These are phyloP conservation scores for Piedraia hortae DNA, from an alignment of 2,329 filamentous ascomycete species.

Conservation along the genomic window DNA sequence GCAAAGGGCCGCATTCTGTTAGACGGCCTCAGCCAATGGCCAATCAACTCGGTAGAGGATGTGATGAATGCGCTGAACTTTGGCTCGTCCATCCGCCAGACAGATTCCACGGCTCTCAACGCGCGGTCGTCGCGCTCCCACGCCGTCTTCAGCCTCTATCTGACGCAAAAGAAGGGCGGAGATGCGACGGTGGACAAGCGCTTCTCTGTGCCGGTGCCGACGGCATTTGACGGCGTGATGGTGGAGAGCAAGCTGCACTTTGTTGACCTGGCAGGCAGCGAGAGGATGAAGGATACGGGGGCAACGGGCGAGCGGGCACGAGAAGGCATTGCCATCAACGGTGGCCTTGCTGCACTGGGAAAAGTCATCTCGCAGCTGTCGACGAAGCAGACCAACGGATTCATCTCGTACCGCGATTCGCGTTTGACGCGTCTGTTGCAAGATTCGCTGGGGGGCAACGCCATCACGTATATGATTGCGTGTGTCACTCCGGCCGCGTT, in stretches of 20 bases:
- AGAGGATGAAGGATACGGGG: constrained; percentile 87
- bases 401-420: constrained; percentile 97
- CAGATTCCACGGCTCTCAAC: constrained; percentile 89
- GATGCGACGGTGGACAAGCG: constrained; percentile 42
- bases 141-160: constrained; percentile 84
- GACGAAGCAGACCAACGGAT: constrained; percentile 57
- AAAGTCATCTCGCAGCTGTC: constrained; percentile 98
- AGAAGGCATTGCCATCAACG: constrained; percentile 96
- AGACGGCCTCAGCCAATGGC: constrained; percentile 64
- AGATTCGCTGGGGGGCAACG: constrained; percentile 87
- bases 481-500: constrained; percentile 94
- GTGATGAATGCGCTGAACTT: constrained; percentile 71
- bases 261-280: constrained; percentile 88
- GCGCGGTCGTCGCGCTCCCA: constrained; percentile 94
- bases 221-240: constrained; percentile 40
- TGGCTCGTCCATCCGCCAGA: constrained; percentile 82
- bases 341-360: constrained; percentile 72
- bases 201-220: constrained; percentile 57
- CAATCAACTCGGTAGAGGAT: constrained; percentile 78
- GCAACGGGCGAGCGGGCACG: constrained; percentile 82
- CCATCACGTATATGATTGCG: constrained; percentile 98
- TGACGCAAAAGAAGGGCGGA: constrained; percentile 56
- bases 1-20: constrained; percentile 81
- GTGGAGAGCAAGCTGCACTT: constrained; percentile 97
- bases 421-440: constrained; percentile 82